phyloP scores from a whole-genome alignment of 805 yeast species.

The Starmerella etchellsii region DNA sequence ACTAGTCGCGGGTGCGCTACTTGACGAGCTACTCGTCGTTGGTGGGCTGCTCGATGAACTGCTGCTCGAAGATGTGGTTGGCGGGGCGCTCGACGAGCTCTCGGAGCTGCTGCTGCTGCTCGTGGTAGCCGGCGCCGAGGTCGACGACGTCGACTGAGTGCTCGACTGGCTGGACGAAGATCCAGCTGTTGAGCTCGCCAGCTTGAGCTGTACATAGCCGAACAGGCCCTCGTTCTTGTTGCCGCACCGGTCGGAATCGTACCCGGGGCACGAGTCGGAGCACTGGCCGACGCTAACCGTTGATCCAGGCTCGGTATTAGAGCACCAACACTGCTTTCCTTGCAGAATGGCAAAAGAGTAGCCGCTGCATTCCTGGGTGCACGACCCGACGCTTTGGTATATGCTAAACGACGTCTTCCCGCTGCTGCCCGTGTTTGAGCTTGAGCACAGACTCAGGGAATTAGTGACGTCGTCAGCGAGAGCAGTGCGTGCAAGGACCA shows the following conservation, averaged over 20 bases:
- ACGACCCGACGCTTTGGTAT: constrained; percentile 40
- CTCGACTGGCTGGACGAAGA: constrained; percentile 11
- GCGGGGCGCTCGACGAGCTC: neutral
- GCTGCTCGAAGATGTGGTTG: neutral
- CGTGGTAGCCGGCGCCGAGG: constrained; percentile 4
- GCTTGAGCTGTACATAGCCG: constrained; percentile 39
- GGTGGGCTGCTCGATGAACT: constrained; percentile 1
- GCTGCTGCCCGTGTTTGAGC: constrained; percentile 31
- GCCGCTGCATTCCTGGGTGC: constrained; percentile 37
- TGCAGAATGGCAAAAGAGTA: constrained; percentile 43
- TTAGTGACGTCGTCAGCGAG: constrained; percentile 6
- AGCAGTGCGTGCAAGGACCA: no score
- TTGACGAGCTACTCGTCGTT: neutral
- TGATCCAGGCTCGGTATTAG: constrained; percentile 37
- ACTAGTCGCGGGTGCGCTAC: neutral
- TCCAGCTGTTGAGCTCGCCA: constrained; percentile 26
- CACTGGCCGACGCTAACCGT: constrained; percentile 30
- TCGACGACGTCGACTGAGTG: constrained; percentile 12
- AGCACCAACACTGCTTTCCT: constrained; percentile 48
- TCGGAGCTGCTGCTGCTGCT: constrained; percentile 2
- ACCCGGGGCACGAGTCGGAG: constrained; percentile 35
- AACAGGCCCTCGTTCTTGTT: constrained; percentile 33
- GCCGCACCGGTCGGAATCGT: constrained; percentile 34
- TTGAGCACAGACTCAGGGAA: constrained; percentile 28
- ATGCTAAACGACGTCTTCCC: constrained; percentile 10